Evolutionary conservation across 176 grass and related monocot genomes (phyloP).

Genomic region (Juncus effusus): DNA sequence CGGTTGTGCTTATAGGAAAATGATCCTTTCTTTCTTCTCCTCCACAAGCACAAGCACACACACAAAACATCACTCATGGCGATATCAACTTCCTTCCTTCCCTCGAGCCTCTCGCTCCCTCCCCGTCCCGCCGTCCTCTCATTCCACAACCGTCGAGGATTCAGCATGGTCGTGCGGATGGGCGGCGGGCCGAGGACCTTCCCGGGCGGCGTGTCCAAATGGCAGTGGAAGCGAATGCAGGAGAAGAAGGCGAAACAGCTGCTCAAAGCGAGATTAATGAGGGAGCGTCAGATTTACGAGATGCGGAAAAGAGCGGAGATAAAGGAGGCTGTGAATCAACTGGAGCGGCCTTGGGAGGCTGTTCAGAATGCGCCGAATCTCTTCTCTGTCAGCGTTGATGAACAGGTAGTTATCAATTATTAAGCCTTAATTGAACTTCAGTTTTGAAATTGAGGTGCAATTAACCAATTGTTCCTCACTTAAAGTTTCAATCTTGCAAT

Average conservation of each 20-base stretch:
- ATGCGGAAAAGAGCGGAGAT: conserved; percentile 88
- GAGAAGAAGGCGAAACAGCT: conserved; percentile 75
- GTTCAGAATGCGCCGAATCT: conserved; percentile 52
- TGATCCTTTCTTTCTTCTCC: too few species aligned
- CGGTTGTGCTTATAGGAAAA: too few species aligned
- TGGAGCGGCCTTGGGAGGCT: conserved; percentile 85
- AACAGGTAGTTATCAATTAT: conserved; percentile 26
- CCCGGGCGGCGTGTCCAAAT: conserved; percentile 82
- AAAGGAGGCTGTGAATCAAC: conserved; percentile 53
- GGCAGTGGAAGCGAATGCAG: conserved; percentile 99
- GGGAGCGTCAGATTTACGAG: conserved; percentile 96
- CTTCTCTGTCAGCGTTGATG: conserved; percentile 72
- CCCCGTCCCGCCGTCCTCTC: background rate
- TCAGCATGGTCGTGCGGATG: conserved; percentile 54
- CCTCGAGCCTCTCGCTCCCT: conserved; percentile 6
- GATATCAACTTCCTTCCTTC: background rate
- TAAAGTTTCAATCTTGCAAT: background rate
- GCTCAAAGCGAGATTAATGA: conserved; percentile 76
- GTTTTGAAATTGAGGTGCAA: background rate
- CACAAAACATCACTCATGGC: too few species aligned
- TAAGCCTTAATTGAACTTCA: background rate
- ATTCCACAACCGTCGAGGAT: conserved; percentile 11
- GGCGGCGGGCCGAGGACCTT: conserved; percentile 77
- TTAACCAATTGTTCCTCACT: background rate
- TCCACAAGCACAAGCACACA: too few species aligned